These are phyloP conservation scores for Aspergillus ellipticus DNA, from an alignment of 495 filamentous ascomycete genomes.

Conservation along the genomic window DNA sequence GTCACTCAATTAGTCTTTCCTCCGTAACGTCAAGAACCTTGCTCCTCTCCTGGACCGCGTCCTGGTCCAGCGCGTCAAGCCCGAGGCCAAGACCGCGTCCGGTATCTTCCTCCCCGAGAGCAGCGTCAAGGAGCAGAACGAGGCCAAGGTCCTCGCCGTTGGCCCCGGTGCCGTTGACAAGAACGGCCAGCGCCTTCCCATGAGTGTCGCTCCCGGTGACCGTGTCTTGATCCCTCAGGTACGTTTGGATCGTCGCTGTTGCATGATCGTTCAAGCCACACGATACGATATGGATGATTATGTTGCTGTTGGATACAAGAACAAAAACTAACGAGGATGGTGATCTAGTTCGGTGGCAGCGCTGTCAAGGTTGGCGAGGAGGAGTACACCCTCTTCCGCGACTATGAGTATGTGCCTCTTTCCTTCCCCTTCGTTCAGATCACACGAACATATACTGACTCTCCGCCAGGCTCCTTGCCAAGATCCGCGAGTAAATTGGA, in stretches of 20 bases:
- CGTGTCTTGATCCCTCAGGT: conserved; percentile 97
- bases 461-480: conserved; percentile 65
- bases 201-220: conserved; percentile 79
- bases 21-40: conserved; percentile 95
- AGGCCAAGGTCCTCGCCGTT: conserved; percentile 92
- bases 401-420: conserved; percentile 76
- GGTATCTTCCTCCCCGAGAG: conserved; percentile 98
- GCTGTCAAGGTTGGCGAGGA: conserved; percentile 97
- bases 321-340: conserved; percentile 9
- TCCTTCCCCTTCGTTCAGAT: neutral
- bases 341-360: conserved; percentile 84
- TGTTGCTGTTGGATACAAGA: neutral
- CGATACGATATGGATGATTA: neutral
- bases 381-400: conserved; percentile 91
- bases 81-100: conserved; percentile 89
- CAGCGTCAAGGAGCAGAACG: conserved; percentile 96
- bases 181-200: conserved; percentile 79
- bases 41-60: conserved; percentile 97
- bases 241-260: conserved; percentile 30
- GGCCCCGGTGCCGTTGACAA: conserved; percentile 83
- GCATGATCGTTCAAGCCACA: conserved; percentile 3
- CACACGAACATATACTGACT: conserved; percentile 20
- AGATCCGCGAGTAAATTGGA: conserved; percentile 75
- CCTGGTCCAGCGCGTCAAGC: conserved; percentile 95
- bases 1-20: conserved; percentile 44